Base-by-base conservation (phyloP, 202 grass and related monocot species). In the Zoysia matrella region DNA sequence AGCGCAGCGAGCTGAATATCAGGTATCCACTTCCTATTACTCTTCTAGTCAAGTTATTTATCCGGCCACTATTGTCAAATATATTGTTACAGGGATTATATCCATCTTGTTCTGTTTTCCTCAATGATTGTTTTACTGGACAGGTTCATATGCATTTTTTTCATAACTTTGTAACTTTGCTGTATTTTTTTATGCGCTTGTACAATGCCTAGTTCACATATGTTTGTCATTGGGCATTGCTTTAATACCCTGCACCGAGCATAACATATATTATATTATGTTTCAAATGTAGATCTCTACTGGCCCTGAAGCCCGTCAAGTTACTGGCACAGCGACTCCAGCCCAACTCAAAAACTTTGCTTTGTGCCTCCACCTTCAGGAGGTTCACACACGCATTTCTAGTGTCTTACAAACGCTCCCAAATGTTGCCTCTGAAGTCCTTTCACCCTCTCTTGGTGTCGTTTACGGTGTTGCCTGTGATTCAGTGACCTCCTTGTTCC, bases 311-410 rank as follows among this genome's bases (percentile, higher is more conserved):
- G 89, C 96, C 5, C 85, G 87, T 40, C 96, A 99, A 86, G 89
- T 99, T 71, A 90, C 87, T 42, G 78, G 92, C 51, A 85, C 87
- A 72, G 91, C 81, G 55, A 99, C 85, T 85, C 76, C 91, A 75
- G 86, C 92, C 73, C 96, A 99, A 85, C 81, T 99, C 3, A 99
- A 95, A 80, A 99, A 95, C 73, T 99, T 99, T 77, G 86, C 89
- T 78, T 84, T 99, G 57, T 99, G 91, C 69, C 89, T 91, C 82
- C 93, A 95, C 83, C 89, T 99, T 64, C 96, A 99, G 86, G 96
- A 99, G 80, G 85, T 99, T 70, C 91, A 95, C 81, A 89, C 89
- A 16, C 89, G 83, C 76, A 92, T 95, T 77, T 93, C 91, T 42
- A 85, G 71, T 49, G 78, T 89, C 22, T 72, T 87, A 55, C 89